These are phyloP conservation scores for Hymenoscyphus scutula DNA, from an alignment of 2,329 filamentous ascomycete species.

Conservation along the genomic window DNA sequence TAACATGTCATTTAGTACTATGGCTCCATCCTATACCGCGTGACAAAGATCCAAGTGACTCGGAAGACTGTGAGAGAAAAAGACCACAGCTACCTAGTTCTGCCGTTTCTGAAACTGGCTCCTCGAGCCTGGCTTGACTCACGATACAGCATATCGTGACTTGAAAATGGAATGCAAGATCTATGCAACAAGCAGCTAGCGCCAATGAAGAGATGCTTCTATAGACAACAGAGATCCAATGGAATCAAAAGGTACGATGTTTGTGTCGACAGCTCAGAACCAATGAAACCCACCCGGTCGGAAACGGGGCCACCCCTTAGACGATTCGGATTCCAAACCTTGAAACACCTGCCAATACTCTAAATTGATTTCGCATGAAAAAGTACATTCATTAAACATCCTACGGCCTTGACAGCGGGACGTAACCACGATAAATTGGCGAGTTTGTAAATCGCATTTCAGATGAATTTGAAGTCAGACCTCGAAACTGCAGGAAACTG, in stretches of 20 bases:
- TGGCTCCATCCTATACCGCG: no score
- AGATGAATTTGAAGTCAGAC: background rate
- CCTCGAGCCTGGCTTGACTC: background rate
- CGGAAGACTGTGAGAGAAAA: background rate
- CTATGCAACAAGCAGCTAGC: background rate
- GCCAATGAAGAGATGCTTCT: background rate
- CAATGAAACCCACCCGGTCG: background rate
- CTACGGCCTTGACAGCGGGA: background rate
- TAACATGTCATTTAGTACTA: no score
- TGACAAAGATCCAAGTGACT: no score
- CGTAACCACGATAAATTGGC: background rate
- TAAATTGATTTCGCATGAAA: no score
- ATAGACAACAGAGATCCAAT: background rate
- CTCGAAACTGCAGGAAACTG: background rate
- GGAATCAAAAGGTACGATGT: background rate
- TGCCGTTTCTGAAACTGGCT: conserved; percentile 1
- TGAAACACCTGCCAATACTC: background rate
- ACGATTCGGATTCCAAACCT: background rate
- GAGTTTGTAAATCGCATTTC: background rate
- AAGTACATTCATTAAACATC: no score
- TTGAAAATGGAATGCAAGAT: conserved; percentile 1
- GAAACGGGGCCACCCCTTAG: background rate
- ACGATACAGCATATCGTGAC: background rate
- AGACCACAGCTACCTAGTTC: background rate
- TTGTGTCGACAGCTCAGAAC: background rate